These are phyloP conservation scores for Linderina pennispora DNA, from an alignment of 192 early-diverging fungal genomes.

Conservation along the genomic window DNA sequence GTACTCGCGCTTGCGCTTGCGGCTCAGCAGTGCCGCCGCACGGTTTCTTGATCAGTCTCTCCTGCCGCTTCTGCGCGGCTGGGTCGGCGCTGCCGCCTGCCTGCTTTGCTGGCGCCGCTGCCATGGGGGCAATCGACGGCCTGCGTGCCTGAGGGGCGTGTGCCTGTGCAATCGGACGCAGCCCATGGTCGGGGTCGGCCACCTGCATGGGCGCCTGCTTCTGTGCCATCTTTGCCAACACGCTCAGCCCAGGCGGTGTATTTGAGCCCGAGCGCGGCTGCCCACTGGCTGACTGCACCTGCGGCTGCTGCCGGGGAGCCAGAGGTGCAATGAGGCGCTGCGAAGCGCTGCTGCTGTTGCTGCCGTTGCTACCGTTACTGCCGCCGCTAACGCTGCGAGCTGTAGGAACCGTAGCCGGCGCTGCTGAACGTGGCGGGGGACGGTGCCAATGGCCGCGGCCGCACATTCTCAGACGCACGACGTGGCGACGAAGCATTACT, in stretches of 20 bases:
- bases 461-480: too few relatives aligned
- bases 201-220: constrained; percentile 28
- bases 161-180: constrained; percentile 18
- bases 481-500: not conserved
- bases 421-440: too few relatives aligned
- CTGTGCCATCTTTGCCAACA: constrained; percentile 35
- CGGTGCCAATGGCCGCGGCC: too few relatives aligned
- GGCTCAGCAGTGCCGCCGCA: constrained; percentile 76
- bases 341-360: too few relatives aligned
- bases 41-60: constrained; percentile 91
- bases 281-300: not conserved
- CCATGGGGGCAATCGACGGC: not conserved
- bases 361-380: not conserved
- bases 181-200: not conserved
- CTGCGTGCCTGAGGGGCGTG: constrained; percentile 7
- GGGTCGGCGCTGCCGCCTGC: constrained; percentile 5
- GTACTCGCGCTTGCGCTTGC: constrained; percentile 89
- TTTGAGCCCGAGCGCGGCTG: constrained; percentile 12
- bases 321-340: too few relatives aligned
- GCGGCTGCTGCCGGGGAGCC: not conserved
- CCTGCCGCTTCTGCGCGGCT: constrained; percentile 65
- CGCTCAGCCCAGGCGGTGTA: constrained; percentile 35
- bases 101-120: not conserved
- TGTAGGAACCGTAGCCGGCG: too few relatives aligned
- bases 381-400: not conserved